Evolutionary conservation across 2,329 filamentous ascomycete species (phyloP), one percentile per base, ranked within the genome.

Genomic region (Ambrosiella xylebori): DNA sequence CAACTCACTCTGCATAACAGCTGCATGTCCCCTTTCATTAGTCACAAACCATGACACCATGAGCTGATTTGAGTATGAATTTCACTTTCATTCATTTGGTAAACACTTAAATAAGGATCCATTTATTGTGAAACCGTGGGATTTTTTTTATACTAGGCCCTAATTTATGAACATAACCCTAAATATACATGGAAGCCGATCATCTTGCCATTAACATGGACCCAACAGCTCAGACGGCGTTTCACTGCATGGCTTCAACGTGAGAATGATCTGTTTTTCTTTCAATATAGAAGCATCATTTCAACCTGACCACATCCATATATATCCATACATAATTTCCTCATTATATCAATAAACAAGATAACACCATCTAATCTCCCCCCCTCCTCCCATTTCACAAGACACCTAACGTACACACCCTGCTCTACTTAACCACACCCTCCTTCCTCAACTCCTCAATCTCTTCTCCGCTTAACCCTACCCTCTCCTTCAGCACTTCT

Each of bases 401-500:
- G 7, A 13, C 47, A 9, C 47, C 27, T 27, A 7, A 51, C 35
- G 8, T 51, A 19, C 35, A 8, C 47, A 36, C 47, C 35, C 19
- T 35, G 7, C 19, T 36, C 37, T 73, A 81, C 52, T 74, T 70
- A 11, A 95, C 73, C 1, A 88, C 80, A 0, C 88, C 88, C 54
- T 81, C 77, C 38, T 74, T 71, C 65, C 76, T 86, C 63, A 95
- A 68, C 8, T 68, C 70, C 45, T 74, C 68, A 57, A 95, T 84
- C 54, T 84, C 76, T 0, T 69, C 70, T 52, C 74, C 70, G 13
- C 70, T 74, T 63, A 87, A 72, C 0, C 82, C 81, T 15, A 93
- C 70, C 19, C 88, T 67, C 27, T 78, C 76, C 17, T 69, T 67
- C 59, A 95, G 69, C 4, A 95, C 76, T 68, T 93, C 86, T 63